phyloP scores from a whole-genome alignment of 768 basidiomycete species.

The Suillus americanus region DNA sequence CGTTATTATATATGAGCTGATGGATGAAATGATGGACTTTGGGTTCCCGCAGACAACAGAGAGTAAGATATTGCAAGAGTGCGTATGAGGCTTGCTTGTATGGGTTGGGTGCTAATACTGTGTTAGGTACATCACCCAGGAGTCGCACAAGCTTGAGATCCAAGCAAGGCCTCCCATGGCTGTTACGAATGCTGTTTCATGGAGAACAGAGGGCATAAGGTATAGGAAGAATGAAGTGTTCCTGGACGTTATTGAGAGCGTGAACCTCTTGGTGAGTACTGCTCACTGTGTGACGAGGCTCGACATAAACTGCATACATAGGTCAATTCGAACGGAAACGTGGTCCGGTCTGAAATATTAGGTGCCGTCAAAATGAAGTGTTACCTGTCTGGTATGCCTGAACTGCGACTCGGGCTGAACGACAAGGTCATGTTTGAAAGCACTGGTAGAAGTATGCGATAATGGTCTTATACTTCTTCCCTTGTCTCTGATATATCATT shows the following conservation, averaged over 20 bases:
- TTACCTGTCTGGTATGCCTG: slow-evolving; percentile 99
- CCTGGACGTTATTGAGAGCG: slow-evolving; percentile 96
- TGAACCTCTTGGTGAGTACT: slow-evolving; percentile 83
- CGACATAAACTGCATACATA: slow-evolving; percentile 27
- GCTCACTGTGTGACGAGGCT: not conserved
- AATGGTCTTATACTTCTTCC: not conserved
- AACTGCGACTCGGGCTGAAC: slow-evolving; percentile 90
- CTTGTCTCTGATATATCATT: not conserved
- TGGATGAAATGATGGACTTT: slow-evolving; percentile 99
- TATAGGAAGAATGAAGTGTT: slow-evolving; percentile 99
- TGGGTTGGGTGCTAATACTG: not conserved
- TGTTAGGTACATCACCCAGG: slow-evolving; percentile 92
- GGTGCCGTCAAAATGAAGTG: slow-evolving; percentile 99
- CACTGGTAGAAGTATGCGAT: slow-evolving; percentile 83
- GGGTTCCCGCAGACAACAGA: slow-evolving; percentile 99
- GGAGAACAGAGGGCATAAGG: slow-evolving; percentile 95
- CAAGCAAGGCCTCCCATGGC: slow-evolving; percentile 93
- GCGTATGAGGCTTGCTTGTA: not conserved
- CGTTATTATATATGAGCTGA: slow-evolving; percentile 97
- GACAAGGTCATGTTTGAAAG: slow-evolving; percentile 99
- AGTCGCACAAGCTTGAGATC: slow-evolving; percentile 94
- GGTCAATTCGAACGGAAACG: slow-evolving; percentile 97
- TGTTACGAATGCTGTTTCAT: slow-evolving; percentile 97
- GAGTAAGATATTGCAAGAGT: slow-evolving; percentile 98
- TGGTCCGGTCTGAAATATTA: slow-evolving; percentile 94